Evolutionary conservation across 1,139 yeast species (phyloP).

Genomic region (Protomyces gravidus): DNA sequence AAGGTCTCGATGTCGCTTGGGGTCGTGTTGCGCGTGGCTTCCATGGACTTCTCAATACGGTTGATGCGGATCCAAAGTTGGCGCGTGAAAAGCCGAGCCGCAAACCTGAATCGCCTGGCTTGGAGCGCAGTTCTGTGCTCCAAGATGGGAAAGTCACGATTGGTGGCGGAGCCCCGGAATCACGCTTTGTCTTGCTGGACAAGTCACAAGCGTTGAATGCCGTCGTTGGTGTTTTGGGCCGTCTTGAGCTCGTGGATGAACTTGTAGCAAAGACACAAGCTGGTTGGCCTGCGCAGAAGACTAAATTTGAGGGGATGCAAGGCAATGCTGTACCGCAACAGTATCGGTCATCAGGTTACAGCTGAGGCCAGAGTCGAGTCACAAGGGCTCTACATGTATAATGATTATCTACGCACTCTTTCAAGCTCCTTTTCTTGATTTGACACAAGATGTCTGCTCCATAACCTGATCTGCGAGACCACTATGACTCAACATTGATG

Average conservation of each 20-base stretch:
- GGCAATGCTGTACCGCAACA: too few species aligned
- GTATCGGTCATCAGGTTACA: too few species aligned
- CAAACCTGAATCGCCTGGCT: not conserved
- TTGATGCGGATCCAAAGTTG: not conserved
- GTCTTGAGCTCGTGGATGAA: not conserved
- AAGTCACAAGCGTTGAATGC: conserved; percentile 5
- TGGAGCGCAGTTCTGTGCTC: not conserved
- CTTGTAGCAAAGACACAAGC: too few species aligned
- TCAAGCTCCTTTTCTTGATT: too few species aligned
- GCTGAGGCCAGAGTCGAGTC: too few species aligned
- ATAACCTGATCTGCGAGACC: too few species aligned
- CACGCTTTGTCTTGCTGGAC: conserved; percentile 8
- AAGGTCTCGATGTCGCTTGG: conserved; percentile 23
- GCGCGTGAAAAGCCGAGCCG: not conserved
- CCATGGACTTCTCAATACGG: not conserved
- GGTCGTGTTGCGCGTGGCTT: conserved; percentile 1
- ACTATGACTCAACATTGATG: too few species aligned
- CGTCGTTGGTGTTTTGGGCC: conserved; percentile 14
- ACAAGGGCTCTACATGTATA: too few species aligned
- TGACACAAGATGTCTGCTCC: too few species aligned
- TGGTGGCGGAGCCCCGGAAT: not conserved
- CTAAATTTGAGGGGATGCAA: too few species aligned
- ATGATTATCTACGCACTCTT: too few species aligned
- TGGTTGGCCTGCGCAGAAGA: too few species aligned
- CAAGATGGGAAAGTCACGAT: not conserved